A percentile compares a stretch with the other conserved stretches of the same genome.
Conservation (phyloP, 192 early-diverging fungal species). For the Coemansia sp. region DNA sequence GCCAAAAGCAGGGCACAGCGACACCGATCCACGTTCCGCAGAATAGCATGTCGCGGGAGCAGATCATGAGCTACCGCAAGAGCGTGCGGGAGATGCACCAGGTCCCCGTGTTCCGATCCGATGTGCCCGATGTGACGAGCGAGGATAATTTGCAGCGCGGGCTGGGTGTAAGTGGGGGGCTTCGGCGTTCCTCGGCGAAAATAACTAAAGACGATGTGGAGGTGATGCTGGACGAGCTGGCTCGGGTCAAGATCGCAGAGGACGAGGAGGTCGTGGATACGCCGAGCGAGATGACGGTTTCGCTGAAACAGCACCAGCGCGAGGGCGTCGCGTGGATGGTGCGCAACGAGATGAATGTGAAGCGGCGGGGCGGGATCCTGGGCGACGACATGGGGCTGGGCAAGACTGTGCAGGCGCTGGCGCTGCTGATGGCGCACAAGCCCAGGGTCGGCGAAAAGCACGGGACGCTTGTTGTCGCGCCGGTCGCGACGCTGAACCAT, state of each 20-base stretch:
- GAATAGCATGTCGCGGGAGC: too few relatives aligned
- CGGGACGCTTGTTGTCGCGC: slow-evolving; percentile 67
- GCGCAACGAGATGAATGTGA: slow-evolving; percentile 49
- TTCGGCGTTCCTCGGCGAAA: too few relatives aligned
- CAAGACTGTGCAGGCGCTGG: slow-evolving; percentile 75
- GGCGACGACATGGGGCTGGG: slow-evolving; percentile 73
- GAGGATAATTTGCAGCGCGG: too few relatives aligned
- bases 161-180: too few relatives aligned
- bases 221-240: slow-evolving; percentile 5
- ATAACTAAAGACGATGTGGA: neutral
- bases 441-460: slow-evolving; percentile 29
- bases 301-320: slow-evolving; percentile 59
- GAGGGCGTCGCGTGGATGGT: slow-evolving; percentile 61
- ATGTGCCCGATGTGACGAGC: too few relatives aligned
- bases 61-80: too few relatives aligned
- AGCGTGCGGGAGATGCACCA: too few relatives aligned
- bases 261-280: slow-evolving; percentile 26
- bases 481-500: slow-evolving; percentile 66
- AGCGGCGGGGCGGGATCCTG: slow-evolving; percentile 56
- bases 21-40: too few relatives aligned
- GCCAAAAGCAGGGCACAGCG: too few relatives aligned
- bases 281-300: slow-evolving; percentile 49
- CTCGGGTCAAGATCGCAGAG: neutral
- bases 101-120: too few relatives aligned
- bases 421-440: slow-evolving; percentile 55